A percentile compares a stretch with the other conserved stretches of the same genome.
Evolutionary conservation across 1,139 yeast species (phyloP).

Genomic region (Hemisphaericaspora xylanilytica): DNA sequence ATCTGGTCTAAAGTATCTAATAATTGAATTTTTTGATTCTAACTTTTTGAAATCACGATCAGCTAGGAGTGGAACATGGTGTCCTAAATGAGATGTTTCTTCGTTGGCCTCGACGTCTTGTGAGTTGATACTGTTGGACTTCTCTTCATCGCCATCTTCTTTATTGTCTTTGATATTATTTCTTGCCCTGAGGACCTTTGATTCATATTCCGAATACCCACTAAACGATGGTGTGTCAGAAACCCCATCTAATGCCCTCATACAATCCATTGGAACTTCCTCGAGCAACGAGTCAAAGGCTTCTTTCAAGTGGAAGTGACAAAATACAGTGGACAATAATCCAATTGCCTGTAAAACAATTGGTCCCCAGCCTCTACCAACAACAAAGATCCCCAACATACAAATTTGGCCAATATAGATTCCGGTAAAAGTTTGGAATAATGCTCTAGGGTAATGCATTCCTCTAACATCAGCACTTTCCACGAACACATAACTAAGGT

Average conservation of each 20-base stretch:
- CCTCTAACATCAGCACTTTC: slow-evolving; percentile 76
- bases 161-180: slow-evolving; percentile 10
- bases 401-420: slow-evolving; percentile 84
- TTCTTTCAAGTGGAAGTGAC: slow-evolving; percentile 56
- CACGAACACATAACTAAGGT: slow-evolving; percentile 66
- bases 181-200: slow-evolving; percentile 29
- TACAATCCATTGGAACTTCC: slow-evolving; percentile 63
- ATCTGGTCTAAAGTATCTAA: slow-evolving; percentile 65
- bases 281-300: slow-evolving; percentile 65
- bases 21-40: slow-evolving; percentile 28
- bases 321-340: slow-evolving; percentile 59
- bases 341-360: slow-evolving; percentile 71
- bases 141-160: slow-evolving; percentile 18
- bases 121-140: slow-evolving; percentile 11
- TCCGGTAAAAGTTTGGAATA: slow-evolving; percentile 86
- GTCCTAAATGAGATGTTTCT: slow-evolving; percentile 3
- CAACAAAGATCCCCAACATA: slow-evolving; percentile 78
- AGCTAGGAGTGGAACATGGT: slow-evolving; percentile 47
- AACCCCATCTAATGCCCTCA: slow-evolving; percentile 69
- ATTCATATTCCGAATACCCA: slow-evolving; percentile 36
- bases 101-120: slow-evolving; percentile 23
- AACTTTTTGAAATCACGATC: slow-evolving; percentile 46
- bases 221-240: slow-evolving; percentile 57
- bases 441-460: slow-evolving; percentile 79
- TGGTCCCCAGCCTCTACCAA: slow-evolving; percentile 96